Conservation (phyloP, 208 protist species). For the Naegleria lovaniensis region DNA sequence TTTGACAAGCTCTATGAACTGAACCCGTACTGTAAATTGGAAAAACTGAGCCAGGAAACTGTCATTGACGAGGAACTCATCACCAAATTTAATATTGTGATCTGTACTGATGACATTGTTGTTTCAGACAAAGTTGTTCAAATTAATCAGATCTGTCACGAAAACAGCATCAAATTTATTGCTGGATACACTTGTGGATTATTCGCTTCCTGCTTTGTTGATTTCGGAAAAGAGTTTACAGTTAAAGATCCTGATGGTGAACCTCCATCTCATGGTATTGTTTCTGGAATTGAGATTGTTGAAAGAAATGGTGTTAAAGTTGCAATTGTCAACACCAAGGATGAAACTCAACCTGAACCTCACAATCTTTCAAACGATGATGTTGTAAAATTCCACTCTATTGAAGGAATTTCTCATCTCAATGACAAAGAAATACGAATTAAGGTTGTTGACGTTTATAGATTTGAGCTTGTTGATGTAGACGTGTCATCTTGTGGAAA, state of each 20-base stretch:
- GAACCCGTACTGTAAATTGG: constrained; percentile 67
- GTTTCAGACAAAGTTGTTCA: constrained; percentile 38
- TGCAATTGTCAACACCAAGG: constrained; percentile 51
- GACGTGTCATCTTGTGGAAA: not conserved
- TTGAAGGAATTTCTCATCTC: constrained; percentile 24
- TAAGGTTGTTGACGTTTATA: constrained; percentile 16
- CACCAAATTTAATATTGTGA: constrained; percentile 44
- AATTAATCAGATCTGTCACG: constrained; percentile 48
- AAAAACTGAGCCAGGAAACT: constrained; percentile 31
- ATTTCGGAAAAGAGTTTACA: constrained; percentile 64
- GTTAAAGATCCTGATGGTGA: constrained; percentile 66
- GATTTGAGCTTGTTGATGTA: not conserved
- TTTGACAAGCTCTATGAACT: constrained; percentile 63
- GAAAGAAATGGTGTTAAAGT: constrained; percentile 34
- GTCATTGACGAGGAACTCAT: constrained; percentile 19
- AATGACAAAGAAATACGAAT: constrained; percentile 2
- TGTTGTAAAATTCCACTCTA: not conserved
- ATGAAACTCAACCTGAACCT: not conserved
- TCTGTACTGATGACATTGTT: constrained; percentile 43
- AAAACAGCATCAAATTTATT: constrained; percentile 46
- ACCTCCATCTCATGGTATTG: constrained; percentile 45
- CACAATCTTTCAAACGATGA: not conserved
- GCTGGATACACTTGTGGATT: constrained; percentile 48
- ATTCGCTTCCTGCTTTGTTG: constrained; percentile 58
- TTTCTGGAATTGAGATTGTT: constrained; percentile 52